These are phyloP conservation scores for Chaetomium sp. DNA, from an alignment of 2,329 filamentous ascomycete genomes.

Conservation along the genomic window DNA sequence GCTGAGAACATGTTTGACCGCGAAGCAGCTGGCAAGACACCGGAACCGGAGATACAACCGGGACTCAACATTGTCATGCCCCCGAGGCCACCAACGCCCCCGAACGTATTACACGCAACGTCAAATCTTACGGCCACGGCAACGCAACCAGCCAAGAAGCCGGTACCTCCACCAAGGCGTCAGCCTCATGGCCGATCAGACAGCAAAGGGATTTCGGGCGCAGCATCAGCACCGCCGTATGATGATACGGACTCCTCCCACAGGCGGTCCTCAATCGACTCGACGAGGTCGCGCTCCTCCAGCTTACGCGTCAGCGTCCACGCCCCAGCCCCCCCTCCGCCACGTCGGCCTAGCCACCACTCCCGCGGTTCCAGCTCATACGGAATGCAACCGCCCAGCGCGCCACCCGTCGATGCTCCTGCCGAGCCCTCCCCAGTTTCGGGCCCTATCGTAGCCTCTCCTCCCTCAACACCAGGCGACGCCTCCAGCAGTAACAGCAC, in stretches of 20 bases:
- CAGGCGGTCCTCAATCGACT: conserved; percentile 55
- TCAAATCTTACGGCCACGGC: conserved; percentile 38
- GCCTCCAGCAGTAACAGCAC: conserved; percentile 23
- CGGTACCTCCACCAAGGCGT: conserved; percentile 55
- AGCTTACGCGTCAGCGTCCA: conserved; percentile 47
- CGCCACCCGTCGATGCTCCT: background rate
- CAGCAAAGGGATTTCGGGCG: conserved; percentile 41
- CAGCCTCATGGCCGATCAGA: conserved; percentile 52
- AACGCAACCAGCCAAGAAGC: conserved; percentile 40
- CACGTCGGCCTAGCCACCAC: conserved; percentile 50
- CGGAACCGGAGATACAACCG: conserved; percentile 44
- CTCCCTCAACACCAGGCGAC: conserved; percentile 8
- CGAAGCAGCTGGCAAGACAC: conserved; percentile 55
- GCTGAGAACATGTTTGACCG: conserved; percentile 56
- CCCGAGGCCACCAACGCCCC: conserved; percentile 46
- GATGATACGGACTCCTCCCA: conserved; percentile 44
- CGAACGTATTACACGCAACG: conserved; percentile 41
- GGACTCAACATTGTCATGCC: conserved; percentile 38
- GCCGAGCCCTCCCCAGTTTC: background rate
- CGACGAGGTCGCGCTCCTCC: conserved; percentile 50
- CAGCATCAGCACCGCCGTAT: conserved; percentile 31
- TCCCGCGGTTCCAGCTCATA: conserved; percentile 39
- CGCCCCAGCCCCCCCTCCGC: conserved; percentile 58
- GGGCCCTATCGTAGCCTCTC: conserved; percentile 1
- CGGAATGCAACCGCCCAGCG: conserved; percentile 15